Base-by-base conservation (phyloP, 495 filamentous ascomycete species). In the Podospora pseudoanserina region DNA sequence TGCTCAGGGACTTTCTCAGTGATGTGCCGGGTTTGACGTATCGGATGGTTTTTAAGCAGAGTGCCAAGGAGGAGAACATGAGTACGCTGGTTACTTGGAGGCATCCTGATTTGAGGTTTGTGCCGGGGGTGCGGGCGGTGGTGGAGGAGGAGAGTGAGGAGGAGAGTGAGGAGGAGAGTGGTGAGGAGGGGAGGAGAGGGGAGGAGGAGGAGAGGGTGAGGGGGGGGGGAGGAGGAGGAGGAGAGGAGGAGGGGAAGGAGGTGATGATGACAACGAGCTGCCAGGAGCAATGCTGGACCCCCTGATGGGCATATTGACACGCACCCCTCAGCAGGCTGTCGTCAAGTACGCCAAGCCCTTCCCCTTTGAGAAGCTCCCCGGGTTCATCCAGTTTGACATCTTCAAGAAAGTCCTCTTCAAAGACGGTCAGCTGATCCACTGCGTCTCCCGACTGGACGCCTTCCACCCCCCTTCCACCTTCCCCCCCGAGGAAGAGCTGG, bases 361-460 rank as follows among this genome's bases (percentile, higher is more conserved):
- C 27, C 65, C 49, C 0, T 80, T 81, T 15, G 66, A 79, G 5
- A 11, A 18, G 6, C 72, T 81, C 34, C 81, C 80, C 0, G 23
- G 15, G 0, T 28, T 70, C 0, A 27, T 80, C 2, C 76, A 79
- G 63, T 65, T 39, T 3, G 68, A 60, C 11, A 79, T 83, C 5
- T 77, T 81, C 57, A 70, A 63, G 28, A 9, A 69, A 0, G 57
- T 77, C 7, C 70, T 81, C 4, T 63, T 71, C 65, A 77, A 74
- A 27, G 15, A 69, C 4, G 56, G 71, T 2, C 15, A 65, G 1
- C 67, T 81, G 0, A 55, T 83, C 15, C 80, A 83, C 34, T 76
- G 72, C 65, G 66, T 83, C 16, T 82, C 81, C 0, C 71, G 81
- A 3, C 71, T 83, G 0, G 81, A 83, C 32, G 73, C 69, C 7